Conservation (phyloP, 1,139 yeast species). For the Ashbya aceris region DNA sequence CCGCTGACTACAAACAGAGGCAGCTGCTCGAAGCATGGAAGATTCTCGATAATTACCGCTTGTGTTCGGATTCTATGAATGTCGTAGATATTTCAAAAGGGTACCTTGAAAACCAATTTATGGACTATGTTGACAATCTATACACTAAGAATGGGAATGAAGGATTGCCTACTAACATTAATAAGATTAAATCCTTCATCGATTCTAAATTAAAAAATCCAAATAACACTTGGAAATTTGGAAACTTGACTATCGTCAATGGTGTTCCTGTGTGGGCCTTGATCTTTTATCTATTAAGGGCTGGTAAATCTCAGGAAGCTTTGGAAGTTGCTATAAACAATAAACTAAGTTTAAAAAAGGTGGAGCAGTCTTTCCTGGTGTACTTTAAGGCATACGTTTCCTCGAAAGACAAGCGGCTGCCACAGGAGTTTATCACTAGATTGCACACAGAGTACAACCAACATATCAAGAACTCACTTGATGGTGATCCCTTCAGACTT, state of each 20-base stretch:
- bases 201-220: constrained; percentile 38
- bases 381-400: constrained; percentile 68
- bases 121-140: constrained; percentile 61
- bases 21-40: constrained; percentile 61
- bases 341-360: constrained; percentile 59
- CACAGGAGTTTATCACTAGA: constrained; percentile 60
- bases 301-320: constrained; percentile 77
- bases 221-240: constrained; percentile 41
- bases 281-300: constrained; percentile 71
- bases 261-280: constrained; percentile 91
- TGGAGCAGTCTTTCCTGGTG: constrained; percentile 76
- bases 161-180: constrained; percentile 61
- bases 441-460: constrained; percentile 77
- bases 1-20: constrained; percentile 47
- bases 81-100: constrained; percentile 49
- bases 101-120: constrained; percentile 69
- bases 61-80: constrained; percentile 14
- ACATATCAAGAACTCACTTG: constrained; percentile 62
- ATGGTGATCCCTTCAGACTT: constrained; percentile 81
- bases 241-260: constrained; percentile 54
- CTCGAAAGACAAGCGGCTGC: constrained; percentile 43
- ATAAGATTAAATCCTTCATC: constrained; percentile 62
- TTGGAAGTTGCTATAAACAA: constrained; percentile 46
- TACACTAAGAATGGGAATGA: constrained; percentile 55
- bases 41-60: constrained; percentile 34